These are phyloP conservation scores for Collariella sp. DNA, from an alignment of 495 filamentous ascomycete species.

Conservation along the genomic window DNA sequence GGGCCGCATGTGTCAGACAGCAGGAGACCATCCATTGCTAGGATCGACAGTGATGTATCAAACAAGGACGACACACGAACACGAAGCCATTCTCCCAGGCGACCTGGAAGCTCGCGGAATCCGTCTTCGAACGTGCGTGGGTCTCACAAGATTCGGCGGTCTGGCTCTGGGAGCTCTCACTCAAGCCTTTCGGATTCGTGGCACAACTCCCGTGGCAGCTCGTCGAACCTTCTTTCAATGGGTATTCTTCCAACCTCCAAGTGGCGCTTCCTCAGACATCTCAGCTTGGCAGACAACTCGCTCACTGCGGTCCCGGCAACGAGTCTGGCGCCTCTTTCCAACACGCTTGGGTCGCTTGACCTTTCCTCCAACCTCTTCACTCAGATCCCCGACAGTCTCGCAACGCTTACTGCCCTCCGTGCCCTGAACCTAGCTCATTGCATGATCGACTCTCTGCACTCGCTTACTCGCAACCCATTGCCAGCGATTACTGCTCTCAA, in stretches of 20 bases:
- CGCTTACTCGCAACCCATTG: conserved; percentile 73
- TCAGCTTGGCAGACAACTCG: conserved; percentile 86
- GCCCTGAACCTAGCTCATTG: conserved; percentile 90
- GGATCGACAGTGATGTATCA: conserved; percentile 34
- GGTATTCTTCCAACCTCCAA: conserved; percentile 69
- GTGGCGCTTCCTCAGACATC: conserved; percentile 88
- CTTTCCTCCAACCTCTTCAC: conserved; percentile 84
- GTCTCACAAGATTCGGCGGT: conserved; percentile 65
- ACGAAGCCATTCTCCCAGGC: conserved; percentile 72
- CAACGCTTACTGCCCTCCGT: conserved; percentile 68
- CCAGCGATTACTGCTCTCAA: conserved; percentile 92
- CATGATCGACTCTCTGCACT: conserved; percentile 95
- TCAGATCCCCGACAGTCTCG: conserved; percentile 82
- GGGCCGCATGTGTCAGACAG: conserved; percentile 21
- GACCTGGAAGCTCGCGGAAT: conserved; percentile 63
- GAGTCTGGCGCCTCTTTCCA: conserved; percentile 71
- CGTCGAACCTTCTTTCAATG: conserved; percentile 59
- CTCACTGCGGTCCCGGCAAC: conserved; percentile 66
- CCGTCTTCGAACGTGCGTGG: conserved; percentile 53
- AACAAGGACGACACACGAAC: conserved; percentile 38
- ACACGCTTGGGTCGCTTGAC: conserved; percentile 82
- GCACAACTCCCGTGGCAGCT: conserved; percentile 55
- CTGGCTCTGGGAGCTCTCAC: conserved; percentile 85
- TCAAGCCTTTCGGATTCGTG: conserved; percentile 70
- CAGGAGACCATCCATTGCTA: conserved; percentile 34